Percentiles rank a stretch among this genome's conserved stretches.
Conservation (phyloP, 169 alveolate species). For the Eimeria falciformis region DNA sequence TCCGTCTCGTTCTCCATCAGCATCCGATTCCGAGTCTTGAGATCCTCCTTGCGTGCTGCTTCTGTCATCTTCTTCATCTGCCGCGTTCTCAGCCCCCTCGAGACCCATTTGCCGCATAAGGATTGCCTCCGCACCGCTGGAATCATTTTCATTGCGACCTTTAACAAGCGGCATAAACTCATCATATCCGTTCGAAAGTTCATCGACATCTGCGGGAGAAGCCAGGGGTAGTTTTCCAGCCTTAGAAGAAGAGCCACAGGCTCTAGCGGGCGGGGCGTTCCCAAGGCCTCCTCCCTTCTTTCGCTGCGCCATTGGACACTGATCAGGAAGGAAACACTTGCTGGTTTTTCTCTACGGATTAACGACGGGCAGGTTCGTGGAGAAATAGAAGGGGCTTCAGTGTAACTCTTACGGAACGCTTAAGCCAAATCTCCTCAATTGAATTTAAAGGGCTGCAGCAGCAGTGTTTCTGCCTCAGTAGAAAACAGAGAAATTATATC, state of each 20-base stretch:
- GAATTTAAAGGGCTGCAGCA: too few relatives aligned
- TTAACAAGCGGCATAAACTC: conserved; percentile 9
- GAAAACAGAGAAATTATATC: too few relatives aligned
- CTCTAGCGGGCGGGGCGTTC: not conserved
- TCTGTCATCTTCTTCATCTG: conserved; percentile 77
- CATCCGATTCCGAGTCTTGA: too few relatives aligned
- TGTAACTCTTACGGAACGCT: too few relatives aligned
- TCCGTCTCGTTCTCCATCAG: conserved; percentile 19
- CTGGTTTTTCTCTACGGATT: too few relatives aligned
- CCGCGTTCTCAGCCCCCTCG: conserved; percentile 70
- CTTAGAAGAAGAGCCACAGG: not conserved
- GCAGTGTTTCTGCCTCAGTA: too few relatives aligned
- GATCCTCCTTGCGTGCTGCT: conserved; percentile 63
- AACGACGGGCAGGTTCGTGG: too few relatives aligned
- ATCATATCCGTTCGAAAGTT: conserved; percentile 9
- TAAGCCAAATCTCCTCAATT: too few relatives aligned
- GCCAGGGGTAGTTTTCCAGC: not conserved
- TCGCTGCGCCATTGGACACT: conserved; percentile 35
- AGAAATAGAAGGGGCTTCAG: too few relatives aligned
- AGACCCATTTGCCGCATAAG: conserved; percentile 47
- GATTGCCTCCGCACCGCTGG: conserved; percentile 20
- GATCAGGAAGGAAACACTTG: not conserved
- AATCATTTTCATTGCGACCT: not conserved
- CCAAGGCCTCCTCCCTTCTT: conserved; percentile 50
- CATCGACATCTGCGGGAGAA: not conserved